Percentiles rank a stretch among this genome's conserved stretches.
These are phyloP conservation scores for Alectoria sarmentosa DNA, from an alignment of 495 filamentous ascomycete species.

Conservation along the genomic window DNA sequence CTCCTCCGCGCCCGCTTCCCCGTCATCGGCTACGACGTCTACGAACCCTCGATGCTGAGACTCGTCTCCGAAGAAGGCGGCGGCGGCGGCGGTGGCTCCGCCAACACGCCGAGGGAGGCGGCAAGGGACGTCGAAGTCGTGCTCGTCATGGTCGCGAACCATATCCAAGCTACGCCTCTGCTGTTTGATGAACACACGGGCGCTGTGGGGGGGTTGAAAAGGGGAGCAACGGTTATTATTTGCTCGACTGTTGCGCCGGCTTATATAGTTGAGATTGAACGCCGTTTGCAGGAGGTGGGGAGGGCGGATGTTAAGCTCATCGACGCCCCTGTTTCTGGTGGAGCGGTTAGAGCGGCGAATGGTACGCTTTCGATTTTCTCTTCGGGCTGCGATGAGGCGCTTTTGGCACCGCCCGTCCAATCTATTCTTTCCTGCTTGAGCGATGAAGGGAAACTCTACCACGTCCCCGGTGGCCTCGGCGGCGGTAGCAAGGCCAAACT, in stretches of 20 bases:
- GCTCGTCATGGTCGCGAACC: conserved; percentile 75
- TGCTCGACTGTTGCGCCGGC: conserved; percentile 69
- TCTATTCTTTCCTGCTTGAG: conserved; percentile 57
- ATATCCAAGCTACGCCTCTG: conserved; percentile 58
- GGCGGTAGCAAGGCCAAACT: conserved; percentile 85
- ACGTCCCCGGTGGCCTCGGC: conserved; percentile 65
- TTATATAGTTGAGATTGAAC: conserved; percentile 54
- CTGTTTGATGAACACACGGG: conserved; percentile 55
- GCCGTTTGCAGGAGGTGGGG: conserved; percentile 44
- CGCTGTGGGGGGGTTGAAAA: conserved; percentile 44
- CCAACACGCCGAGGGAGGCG: conserved; percentile 55
- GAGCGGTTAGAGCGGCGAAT: conserved; percentile 62
- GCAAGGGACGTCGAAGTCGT: conserved; percentile 53
- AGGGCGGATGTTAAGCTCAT: conserved; percentile 61
- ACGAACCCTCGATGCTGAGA: conserved; percentile 59
- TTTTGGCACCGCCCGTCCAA: conserved; percentile 49
- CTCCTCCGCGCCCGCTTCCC: conserved; percentile 60
- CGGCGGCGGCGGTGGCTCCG: conserved; percentile 56
- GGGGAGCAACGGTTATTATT: conserved; percentile 57
- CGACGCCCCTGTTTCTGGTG: conserved; percentile 72
- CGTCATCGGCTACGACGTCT: conserved; percentile 73
- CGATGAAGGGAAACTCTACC: conserved; percentile 53
- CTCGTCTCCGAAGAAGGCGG: conserved; percentile 61
- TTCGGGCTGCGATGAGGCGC: conserved; percentile 44
- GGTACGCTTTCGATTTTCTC: conserved; percentile 80